Evolutionary conservation across 306 rosid genomes (phyloP), one percentile per base, ranked within the genome.

Genomic region (Fragaria vesca): DNA sequence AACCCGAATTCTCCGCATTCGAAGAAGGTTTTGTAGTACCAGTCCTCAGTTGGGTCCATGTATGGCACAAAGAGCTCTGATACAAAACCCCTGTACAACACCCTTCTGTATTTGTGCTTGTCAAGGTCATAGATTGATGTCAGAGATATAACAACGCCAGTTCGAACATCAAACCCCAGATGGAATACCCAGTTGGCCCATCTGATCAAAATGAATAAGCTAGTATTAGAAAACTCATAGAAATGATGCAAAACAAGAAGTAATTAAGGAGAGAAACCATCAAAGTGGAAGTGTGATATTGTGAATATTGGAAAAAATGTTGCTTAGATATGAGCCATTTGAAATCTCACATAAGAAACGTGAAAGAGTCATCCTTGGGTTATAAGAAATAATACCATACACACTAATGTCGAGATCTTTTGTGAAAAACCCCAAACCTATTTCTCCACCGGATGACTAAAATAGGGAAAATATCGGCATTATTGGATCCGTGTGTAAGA

Each of bases 41-140:
- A 83, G n/a, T 91, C 96, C 13, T 78, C 84, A 0, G 84, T 76
- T 47, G 91, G 93, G 61, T 91, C 86, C 89, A 83, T 89, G 79
- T 86, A 91, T 0, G 90, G 88, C 24, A 86, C 84, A 54, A 85
- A 88, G 2, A 86, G 8, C 80, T 88, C 97, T 2, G 94, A 86
- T 55, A 86, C 79, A 28, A 74, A 86, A 0, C 89, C 97, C 79
- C 78, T 86, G 66, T 89, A 89, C 46, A 91, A 78, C 5, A 91
- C 91, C 5, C 58, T 73, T 0, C 88, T 79, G 34, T 73, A 74
- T 26, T 80, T 71, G 16, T 85, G 73, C 80, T 85, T 78, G 40
- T 81, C 73, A 0, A 74, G 15, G 73, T 91, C 97, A 43, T 80
- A 89, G 12, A 91, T 82, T 65, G 93, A 89, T n/a, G 92, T 92